Evolutionary conservation across 345 rosid genomes (phyloP).

Genomic region (Excoecaria agallocha): DNA sequence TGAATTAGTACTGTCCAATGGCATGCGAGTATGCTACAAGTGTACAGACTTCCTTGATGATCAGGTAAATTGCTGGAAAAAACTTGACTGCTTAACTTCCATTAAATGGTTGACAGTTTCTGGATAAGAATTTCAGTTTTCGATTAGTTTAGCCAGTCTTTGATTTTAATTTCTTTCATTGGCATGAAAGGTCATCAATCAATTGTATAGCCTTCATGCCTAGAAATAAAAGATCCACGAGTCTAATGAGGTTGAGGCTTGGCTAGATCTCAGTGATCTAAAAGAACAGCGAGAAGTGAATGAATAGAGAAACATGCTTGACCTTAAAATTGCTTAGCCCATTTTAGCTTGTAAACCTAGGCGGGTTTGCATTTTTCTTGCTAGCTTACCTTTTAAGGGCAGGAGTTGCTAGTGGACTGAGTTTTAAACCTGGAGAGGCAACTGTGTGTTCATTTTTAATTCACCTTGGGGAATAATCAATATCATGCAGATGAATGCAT

Average conservation of each 20-base stretch:
- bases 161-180: background rate
- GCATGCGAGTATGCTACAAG: conserved; percentile 79
- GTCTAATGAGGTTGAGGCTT: background rate
- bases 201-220: background rate
- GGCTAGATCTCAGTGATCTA: background rate
- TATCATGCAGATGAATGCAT: background rate
- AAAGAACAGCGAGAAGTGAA: background rate
- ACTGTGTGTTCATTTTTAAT: too few relatives aligned
- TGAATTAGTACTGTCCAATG: conserved; percentile 78
- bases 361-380: background rate
- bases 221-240: background rate
- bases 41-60: conserved; percentile 83
- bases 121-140: background rate
- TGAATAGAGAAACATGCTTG: background rate
- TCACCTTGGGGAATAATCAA: background rate
- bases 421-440: too few relatives aligned
- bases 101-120: background rate
- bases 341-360: too few relatives aligned
- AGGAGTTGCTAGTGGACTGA: too few relatives aligned
- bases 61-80: conserved; percentile 52
- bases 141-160: background rate
- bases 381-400: too few relatives aligned
- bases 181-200: background rate
- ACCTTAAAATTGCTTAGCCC: background rate
- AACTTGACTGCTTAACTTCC: background rate